Evolutionary conservation across 148 eudicot species (phyloP).

Genomic region (Spergularia bocconei): DNA sequence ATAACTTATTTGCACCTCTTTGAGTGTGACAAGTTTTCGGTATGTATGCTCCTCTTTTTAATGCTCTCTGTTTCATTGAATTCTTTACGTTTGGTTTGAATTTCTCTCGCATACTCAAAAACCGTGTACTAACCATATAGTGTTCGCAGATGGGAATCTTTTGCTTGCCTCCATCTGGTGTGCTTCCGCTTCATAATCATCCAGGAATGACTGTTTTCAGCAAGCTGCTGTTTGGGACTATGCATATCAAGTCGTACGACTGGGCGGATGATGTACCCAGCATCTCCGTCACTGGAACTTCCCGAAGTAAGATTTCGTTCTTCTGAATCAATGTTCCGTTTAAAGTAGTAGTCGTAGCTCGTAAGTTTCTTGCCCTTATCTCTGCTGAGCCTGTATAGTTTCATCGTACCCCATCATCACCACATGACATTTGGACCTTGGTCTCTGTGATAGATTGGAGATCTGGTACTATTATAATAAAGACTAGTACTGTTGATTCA

Average conservation of each 20-base stretch:
- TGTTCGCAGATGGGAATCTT: slow-evolving; percentile 72
- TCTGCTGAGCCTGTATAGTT: not conserved
- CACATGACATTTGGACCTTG: no score
- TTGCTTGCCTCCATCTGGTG: slow-evolving; percentile 78
- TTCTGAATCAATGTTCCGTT: not conserved
- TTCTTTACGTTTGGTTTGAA: no score
- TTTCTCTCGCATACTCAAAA: no score
- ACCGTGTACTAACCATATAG: no score
- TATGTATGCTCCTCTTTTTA: slow-evolving; percentile 25
- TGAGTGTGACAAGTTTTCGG: slow-evolving; percentile 77
- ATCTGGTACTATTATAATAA: no score
- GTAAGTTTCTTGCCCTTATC: no score
- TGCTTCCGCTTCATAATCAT: slow-evolving; percentile 85
- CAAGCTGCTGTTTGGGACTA: slow-evolving; percentile 78
- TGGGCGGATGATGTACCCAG: slow-evolving; percentile 44
- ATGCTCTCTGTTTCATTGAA: no score
- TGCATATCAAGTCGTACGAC: slow-evolving; percentile 78
- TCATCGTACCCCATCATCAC: no score
- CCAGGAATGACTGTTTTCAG: slow-evolving; percentile 92
- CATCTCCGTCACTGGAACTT: slow-evolving; percentile 9
- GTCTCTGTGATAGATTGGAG: no score
- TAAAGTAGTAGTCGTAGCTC: no score
- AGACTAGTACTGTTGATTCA: no score
- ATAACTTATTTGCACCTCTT: slow-evolving; percentile 65
- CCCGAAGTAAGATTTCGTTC: slow-evolving; percentile 35